phyloP scores from a whole-genome alignment of 352 stramenopile species.

The Globisporangium emineosum region DNA sequence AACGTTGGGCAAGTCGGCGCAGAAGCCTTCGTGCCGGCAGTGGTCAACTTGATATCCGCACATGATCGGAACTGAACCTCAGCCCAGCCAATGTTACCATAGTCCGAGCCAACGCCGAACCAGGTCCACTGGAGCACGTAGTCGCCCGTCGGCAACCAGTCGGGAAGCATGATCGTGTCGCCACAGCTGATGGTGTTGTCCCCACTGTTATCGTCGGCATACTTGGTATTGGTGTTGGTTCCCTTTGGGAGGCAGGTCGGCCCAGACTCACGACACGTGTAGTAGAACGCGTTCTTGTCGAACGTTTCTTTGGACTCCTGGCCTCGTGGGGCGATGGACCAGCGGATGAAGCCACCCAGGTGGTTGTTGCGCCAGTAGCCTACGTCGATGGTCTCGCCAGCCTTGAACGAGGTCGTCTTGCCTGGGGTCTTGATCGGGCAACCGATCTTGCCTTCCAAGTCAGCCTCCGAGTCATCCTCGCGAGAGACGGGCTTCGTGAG shows the following conservation, averaged over 20 bases:
- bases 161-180: slow-evolving; percentile 45
- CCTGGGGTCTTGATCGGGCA: slow-evolving; percentile 19
- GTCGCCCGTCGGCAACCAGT: slow-evolving; percentile 42
- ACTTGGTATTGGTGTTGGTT: slow-evolving; percentile 38
- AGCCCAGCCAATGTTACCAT: slow-evolving; percentile 49
- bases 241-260: slow-evolving; percentile 32
- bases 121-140: slow-evolving; percentile 64
- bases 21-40: slow-evolving; percentile 22
- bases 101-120: slow-evolving; percentile 45
- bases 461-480: slow-evolving; percentile 26
- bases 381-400: slow-evolving; percentile 27
- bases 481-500: slow-evolving; percentile 40
- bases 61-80: slow-evolving; percentile 48
- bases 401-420: slow-evolving; percentile 14
- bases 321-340: slow-evolving; percentile 20
- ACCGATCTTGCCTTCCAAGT: slow-evolving; percentile 24
- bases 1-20: slow-evolving; percentile 43
- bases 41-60: slow-evolving; percentile 52
- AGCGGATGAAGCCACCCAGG: slow-evolving; percentile 32
- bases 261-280: slow-evolving; percentile 51
- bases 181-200: slow-evolving; percentile 39
- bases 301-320: slow-evolving; percentile 33
- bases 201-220: slow-evolving; percentile 34
- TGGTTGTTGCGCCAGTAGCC: slow-evolving; percentile 35
- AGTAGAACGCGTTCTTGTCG: slow-evolving; percentile 52